These are phyloP conservation scores for Linaria vulgaris DNA, from an alignment of 257 asterid species.

Conservation along the genomic window DNA sequence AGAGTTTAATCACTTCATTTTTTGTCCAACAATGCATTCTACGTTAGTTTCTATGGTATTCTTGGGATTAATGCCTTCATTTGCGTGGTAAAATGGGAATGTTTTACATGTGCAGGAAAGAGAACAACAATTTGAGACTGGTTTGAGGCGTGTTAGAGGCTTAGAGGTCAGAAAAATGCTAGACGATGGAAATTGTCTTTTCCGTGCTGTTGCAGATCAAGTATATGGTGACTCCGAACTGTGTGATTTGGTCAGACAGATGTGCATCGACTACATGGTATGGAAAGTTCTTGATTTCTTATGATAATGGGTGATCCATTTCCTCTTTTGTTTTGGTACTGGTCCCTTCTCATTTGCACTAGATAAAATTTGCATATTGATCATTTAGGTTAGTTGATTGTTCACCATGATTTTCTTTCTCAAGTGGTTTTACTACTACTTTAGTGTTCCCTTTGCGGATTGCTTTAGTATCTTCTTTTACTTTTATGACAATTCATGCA, in stretches of 20 bases:
- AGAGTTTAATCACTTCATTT: background rate
- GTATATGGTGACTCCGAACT: slow-evolving; percentile 95
- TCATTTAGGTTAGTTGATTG: slow-evolving; percentile 15
- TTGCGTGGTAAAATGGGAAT: slow-evolving; percentile 7
- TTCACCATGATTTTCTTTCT: slow-evolving; percentile 15
- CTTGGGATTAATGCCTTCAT: slow-evolving; percentile 8
- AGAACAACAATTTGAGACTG: slow-evolving; percentile 87
- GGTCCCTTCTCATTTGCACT: background rate
- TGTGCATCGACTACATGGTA: slow-evolving; percentile 99
- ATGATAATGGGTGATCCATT: background rate
- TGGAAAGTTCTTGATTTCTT: slow-evolving; percentile 17
- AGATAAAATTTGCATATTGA: slow-evolving; percentile 3
- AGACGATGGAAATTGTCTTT: slow-evolving; percentile 97
- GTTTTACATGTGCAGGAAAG: slow-evolving; percentile 62
- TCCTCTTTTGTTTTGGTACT: slow-evolving; percentile 16
- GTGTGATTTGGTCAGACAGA: slow-evolving; percentile 91
- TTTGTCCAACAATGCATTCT: slow-evolving; percentile 9
- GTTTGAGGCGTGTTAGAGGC: slow-evolving; percentile 80
- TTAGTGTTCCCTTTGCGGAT: background rate
- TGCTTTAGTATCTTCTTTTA: slow-evolving; percentile 14
- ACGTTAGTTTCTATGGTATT: slow-evolving; percentile 19
- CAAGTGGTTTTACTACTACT: slow-evolving; percentile 14
- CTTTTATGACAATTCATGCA: background rate
- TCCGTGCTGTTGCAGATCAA: slow-evolving; percentile 99
- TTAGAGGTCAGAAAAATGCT: slow-evolving; percentile 92